Evolutionary conservation across 768 basidiomycete genomes (phyloP), one percentile per base, ranked within the genome.

Genomic region (Calvatia gigantea): DNA sequence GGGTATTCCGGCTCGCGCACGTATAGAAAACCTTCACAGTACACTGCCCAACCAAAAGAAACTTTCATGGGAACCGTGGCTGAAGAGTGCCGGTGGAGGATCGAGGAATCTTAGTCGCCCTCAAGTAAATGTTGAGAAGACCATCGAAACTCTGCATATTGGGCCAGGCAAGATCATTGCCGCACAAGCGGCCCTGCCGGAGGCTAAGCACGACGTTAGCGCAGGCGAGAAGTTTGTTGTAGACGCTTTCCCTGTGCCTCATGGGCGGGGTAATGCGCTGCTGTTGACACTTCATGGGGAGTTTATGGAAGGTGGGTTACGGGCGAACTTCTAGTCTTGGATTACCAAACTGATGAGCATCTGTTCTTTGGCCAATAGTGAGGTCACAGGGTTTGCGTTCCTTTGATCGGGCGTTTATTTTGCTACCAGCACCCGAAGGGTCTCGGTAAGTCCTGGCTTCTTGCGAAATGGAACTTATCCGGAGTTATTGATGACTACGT

Each of bases 321-420:
- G 9, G 39, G 45, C 38, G 21, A 15, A 31, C 33, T 57, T 43
- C 42, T 32, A 31, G 32, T 52, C 28, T 51, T 25, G 43, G 51
- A 15, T 1, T 46, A 44, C 27, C n/a, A 43, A 9, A 21, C 12
- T 44, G 17, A 47, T 57, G 14, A 2, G 12, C 60, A 54, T 45
- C 23, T 56, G 31, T 44, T 35, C 53, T 51, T n/a, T n/a, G n/a
- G 57, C 39, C 23, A 9, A 49, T 52, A 78, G 76, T 70, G 37
- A 68, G 61, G 6, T 58, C 84, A 7, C 82, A 83, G 51, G 94
- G 94, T 9, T 73, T 93, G 21, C 83, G 96, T 43, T 96, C 94
- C 19, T 99, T 99, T 70, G 94, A 97, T 67, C 81, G 97, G 55
- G 86, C 91, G 0, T 95, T 98, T 65, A 80, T 98, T 52, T 75